Evolutionary conservation across 106 monocot genomes (phyloP), one percentile per base, ranked within the genome.

Genomic region (Apostasia ramifera): DNA sequence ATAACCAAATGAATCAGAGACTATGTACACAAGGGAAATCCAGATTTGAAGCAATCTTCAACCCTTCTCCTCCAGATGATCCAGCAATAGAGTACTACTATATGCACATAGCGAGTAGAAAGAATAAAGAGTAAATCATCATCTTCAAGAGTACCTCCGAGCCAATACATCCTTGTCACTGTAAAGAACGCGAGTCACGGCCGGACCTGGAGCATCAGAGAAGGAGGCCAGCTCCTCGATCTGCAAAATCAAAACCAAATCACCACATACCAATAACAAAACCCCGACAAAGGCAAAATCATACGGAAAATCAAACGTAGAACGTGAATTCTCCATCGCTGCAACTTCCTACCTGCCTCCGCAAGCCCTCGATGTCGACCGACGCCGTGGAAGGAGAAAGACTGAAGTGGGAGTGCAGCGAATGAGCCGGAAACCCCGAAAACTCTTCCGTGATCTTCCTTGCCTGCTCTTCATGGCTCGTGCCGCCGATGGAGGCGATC

Each of bases 111-210:
- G 26, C 26, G 26, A 73, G 40, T 37, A 58, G 38, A 10, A 2
- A 46, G 15, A 37, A 55, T 39, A 73, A 15, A 70, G 11, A 42
- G 8, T 50, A 1, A 38, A 66, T 51, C 13, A 2, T 44, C 62
- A 13, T 62, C 41, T 44, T 62, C 4, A 1, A 44, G 13, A 44
- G 12, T 67, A 74, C 74, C 74, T 67, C 55, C 74, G 66, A 57
- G 74, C 74, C 45, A 59, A 37, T 3, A 74, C 67, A 59, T 74
- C 74, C 74, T 51, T 74, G 8, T 74, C 56, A 13, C 66, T 74
- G 59, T 74, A 74, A 66, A 74, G 47, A 74, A 74, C 55, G 58
- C 74, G 46, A 41, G 74, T 74, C 74, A 74, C 74, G 3, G 74
- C 66, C 44, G 74, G 74, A 3, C 66, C 74, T 57, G 66, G 66